phyloP scores from a whole-genome alignment of 2,329 filamentous ascomycete genomes.

The Bipolaris sorokiniana region DNA sequence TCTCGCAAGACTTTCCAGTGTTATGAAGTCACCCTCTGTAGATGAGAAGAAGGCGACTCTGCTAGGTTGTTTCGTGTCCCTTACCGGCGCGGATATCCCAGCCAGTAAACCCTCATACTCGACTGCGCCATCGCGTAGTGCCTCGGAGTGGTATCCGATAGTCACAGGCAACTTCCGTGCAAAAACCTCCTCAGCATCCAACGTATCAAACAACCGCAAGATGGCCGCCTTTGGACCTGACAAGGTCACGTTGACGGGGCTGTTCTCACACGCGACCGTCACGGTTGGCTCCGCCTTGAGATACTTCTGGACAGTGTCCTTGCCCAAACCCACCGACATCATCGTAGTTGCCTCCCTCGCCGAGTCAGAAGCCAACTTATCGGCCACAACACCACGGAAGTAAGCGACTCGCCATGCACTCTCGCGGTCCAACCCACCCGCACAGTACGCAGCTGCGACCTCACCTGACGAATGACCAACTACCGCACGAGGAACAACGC shows the following conservation, averaged over 20 bases:
- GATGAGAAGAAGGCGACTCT: constrained; percentile 7
- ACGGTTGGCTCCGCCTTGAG: constrained; percentile 9
- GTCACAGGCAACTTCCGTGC: constrained; percentile 50
- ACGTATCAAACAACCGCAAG: constrained; percentile 20
- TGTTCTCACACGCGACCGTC: constrained; percentile 39
- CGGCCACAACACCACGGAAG: constrained; percentile 15
- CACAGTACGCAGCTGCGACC: constrained; percentile 29
- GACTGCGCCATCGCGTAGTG: constrained; percentile 3
- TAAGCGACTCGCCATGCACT: constrained; percentile 14
- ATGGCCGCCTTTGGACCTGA: constrained; percentile 49
- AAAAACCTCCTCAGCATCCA: constrained; percentile 48
- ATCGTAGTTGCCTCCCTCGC: background rate
- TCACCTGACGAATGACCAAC: constrained; percentile 33
- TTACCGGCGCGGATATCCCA: background rate
- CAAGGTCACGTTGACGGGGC: constrained; percentile 50
- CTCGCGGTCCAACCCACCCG: background rate
- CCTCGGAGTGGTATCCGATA: constrained; percentile 53
- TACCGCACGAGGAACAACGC: constrained; percentile 15
- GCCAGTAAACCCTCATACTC: constrained; percentile 1
- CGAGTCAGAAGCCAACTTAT: constrained; percentile 3
- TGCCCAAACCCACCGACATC: constrained; percentile 11
- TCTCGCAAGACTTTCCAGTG: background rate
- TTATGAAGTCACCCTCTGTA: constrained; percentile 4
- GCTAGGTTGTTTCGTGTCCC: background rate
- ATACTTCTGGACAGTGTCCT: constrained; percentile 3